Percentiles rank a stretch among this genome's conserved stretches.
Conservation (phyloP, 2,329 filamentous ascomycete species). For the Torrubiella hemipterigena region DNA sequence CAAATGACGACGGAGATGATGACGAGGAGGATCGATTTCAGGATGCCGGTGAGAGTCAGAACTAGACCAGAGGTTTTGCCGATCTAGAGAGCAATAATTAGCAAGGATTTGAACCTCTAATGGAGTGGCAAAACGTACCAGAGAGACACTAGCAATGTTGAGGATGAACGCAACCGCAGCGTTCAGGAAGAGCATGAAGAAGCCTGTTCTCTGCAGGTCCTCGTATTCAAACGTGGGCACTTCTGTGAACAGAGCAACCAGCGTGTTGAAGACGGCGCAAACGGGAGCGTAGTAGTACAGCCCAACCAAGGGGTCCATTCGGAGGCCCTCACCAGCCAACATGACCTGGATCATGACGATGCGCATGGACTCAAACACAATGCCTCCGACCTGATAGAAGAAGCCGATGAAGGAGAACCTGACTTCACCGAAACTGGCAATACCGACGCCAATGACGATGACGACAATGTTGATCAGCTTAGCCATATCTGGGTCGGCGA, state of each 20-base stretch:
- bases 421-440: constrained; percentile 51
- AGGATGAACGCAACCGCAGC: constrained; percentile 69
- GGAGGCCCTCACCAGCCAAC: constrained; percentile 62
- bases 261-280: constrained; percentile 68
- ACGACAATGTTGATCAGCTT: constrained; percentile 36
- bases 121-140: constrained; percentile 42
- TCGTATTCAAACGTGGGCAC: constrained; percentile 50
- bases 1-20: constrained; percentile 66
- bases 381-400: constrained; percentile 60
- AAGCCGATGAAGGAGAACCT: constrained; percentile 55
- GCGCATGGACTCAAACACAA: constrained; percentile 69
- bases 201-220: constrained; percentile 54
- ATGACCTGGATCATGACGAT: constrained; percentile 79
- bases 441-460: constrained; percentile 38
- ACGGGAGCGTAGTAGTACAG: constrained; percentile 85
- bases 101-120: constrained; percentile 7
- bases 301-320: constrained; percentile 81
- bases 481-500: constrained; percentile 32
- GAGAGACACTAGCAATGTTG: constrained; percentile 75
- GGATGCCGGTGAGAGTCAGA: constrained; percentile 73
- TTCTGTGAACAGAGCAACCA: constrained; percentile 60
- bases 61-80: constrained; percentile 80
- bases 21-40: constrained; percentile 81
- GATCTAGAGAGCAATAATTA: constrained; percentile 40
- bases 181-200: constrained; percentile 56